Base-by-base conservation (phyloP, 1,139 yeast species). In the Saccharomyces pastorianus region DNA sequence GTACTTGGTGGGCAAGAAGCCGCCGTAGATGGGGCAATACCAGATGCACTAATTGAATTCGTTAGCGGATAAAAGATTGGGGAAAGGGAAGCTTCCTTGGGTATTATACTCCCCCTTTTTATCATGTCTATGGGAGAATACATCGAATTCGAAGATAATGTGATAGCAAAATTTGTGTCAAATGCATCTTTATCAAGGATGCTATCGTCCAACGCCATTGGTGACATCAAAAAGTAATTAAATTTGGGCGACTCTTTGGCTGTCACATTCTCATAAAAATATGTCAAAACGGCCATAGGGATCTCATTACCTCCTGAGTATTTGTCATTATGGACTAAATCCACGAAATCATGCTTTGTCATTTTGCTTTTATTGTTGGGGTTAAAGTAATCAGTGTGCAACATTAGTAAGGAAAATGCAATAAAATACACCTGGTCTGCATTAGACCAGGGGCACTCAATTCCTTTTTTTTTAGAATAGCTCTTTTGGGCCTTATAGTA, bases 301-400 rank as follows among this genome's bases (percentile, higher is more conserved):
- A 65, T 60, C 56, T 59, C 63, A 58, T 56, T 64, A 53, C 66
- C 68, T 55, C 65, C 66, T 6, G 76, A 79, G 26, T 70, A 66
- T 1, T 74, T 66, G 41, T 78, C 74, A 6, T 71, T 72, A 42
- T 64, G 67, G 49, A 59, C 74, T 69, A 53, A 71, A 66, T 57
- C 70, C n/a, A 82, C 72, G 62, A 82, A 85, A 58, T 84, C 88
- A 5, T 72, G 66, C 61, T 78, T 82, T 6, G 81, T 71, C 86
- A 85, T 84, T 64, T 84, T 85, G 56, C 71, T 75, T 61, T 78
- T 81, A 67, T 84, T 84, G 64, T 78, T 81, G 27, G 77, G 75
- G 68, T 84, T 85, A 71, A 83, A 85, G 57, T 73, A 77, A 63
- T 84, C 90, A 0, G 91, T 85, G 63, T 85, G 90, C 34, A 85